Conservation (phyloP, 306 rosid genomes). For the Cucurbita moschata region DNA sequence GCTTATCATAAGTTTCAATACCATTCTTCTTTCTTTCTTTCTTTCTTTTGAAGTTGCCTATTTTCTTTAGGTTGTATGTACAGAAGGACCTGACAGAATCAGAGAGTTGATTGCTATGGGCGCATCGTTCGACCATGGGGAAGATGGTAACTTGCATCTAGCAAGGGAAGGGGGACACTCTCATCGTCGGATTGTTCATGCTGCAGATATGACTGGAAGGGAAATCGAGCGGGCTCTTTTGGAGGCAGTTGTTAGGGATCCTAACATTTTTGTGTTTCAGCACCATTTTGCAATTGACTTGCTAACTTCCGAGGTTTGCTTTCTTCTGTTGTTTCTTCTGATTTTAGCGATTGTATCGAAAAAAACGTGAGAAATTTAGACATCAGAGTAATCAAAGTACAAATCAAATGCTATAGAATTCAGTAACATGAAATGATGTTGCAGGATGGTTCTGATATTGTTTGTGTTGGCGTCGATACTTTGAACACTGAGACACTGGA, state of each 20-base stretch:
- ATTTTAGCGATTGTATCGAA: not conserved
- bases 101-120: constrained; percentile 89
- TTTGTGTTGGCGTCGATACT: constrained; percentile 78
- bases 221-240: constrained; percentile 81
- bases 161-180: constrained; percentile 92
- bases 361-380: not conserved
- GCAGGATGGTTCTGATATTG: constrained; percentile 60
- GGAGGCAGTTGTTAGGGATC: constrained; percentile 48
- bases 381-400: not conserved
- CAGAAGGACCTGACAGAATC: constrained; percentile 95
- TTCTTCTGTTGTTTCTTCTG: constrained; percentile 2
- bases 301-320: constrained; percentile 67
- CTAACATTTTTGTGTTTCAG: constrained; percentile 65
- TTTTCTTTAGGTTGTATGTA: constrained; percentile 73
- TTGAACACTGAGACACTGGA: constrained; percentile 56
- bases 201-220: constrained; percentile 94
- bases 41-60: not conserved
- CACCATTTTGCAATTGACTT: constrained; percentile 92
- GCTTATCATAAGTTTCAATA: not conserved
- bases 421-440: constrained; percentile 18
- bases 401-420: not conserved
- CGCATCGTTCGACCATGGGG: constrained; percentile 80
- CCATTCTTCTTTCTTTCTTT: not conserved
- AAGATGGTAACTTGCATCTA: constrained; percentile 89
- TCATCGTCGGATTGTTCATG: constrained; percentile 78